Conservation (phyloP, 1,284 basidiomycete species). For the Cryptococcus maquisensis region DNA sequence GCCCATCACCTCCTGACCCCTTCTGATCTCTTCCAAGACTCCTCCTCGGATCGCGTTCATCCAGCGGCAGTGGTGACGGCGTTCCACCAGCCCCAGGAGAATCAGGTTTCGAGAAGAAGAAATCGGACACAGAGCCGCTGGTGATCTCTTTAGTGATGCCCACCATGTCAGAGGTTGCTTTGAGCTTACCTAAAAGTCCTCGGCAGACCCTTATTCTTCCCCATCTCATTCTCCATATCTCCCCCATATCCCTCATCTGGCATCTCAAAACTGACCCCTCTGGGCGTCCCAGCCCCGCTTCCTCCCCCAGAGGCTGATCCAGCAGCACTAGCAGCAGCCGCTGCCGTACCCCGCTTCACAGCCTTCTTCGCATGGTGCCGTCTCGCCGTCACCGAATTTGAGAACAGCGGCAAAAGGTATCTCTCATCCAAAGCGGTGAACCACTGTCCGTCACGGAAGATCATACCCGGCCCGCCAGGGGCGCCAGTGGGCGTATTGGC, state of each 20-base stretch:
- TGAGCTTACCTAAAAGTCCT: slow-evolving; percentile 45
- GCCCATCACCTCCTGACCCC: background rate
- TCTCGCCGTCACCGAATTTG: slow-evolving; percentile 84
- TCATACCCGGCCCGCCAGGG: slow-evolving; percentile 36
- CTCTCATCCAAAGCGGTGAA: slow-evolving; percentile 94
- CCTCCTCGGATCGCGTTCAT: slow-evolving; percentile 3
- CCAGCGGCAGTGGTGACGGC: slow-evolving; percentile 6
- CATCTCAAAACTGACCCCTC: slow-evolving; percentile 29
- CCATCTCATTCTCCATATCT: slow-evolving; percentile 45
- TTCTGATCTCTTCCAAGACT: background rate
- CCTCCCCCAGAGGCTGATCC: slow-evolving; percentile 11
- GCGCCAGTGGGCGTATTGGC: slow-evolving; percentile 45
- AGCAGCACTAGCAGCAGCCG: background rate
- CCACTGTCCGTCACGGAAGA: slow-evolving; percentile 70
- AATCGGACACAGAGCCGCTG: slow-evolving; percentile 29
- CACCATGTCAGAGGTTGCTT: background rate
- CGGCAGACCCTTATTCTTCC: slow-evolving; percentile 41
- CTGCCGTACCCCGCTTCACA: slow-evolving; percentile 31
- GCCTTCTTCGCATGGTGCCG: slow-evolving; percentile 77
- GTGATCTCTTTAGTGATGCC: background rate
- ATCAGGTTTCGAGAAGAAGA: slow-evolving; percentile 28
- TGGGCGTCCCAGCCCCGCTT: slow-evolving; percentile 26
- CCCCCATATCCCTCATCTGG: slow-evolving; percentile 21
- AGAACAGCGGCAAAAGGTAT: slow-evolving; percentile 90
- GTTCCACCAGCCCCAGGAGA: background rate